Conservation (phyloP, 257 asterid species). For the Solanum pimpinellifolium region DNA sequence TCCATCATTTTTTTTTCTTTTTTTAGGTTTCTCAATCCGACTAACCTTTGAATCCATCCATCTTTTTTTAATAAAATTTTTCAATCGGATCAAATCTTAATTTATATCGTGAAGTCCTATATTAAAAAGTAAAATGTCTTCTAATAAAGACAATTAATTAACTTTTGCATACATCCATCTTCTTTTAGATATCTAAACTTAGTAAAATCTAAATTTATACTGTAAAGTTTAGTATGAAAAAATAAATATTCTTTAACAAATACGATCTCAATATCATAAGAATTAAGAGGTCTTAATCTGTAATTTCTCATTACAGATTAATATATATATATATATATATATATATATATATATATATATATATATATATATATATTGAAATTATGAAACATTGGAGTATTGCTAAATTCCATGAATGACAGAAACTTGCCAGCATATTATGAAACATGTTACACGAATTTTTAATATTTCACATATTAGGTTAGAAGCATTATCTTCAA, state of each 20-base stretch:
- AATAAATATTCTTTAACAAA: background rate
- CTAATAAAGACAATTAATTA: background rate
- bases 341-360: too few species aligned
- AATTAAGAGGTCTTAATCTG: background rate
- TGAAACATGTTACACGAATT: background rate
- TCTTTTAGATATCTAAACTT: background rate
- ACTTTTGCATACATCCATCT: background rate
- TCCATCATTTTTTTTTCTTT: background rate
- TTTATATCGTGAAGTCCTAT: background rate
- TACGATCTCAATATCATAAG: background rate
- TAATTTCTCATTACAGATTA: background rate
- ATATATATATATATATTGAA: too few species aligned
- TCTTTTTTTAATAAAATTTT: background rate
- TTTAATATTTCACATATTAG: too few species aligned
- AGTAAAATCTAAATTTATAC: too few species aligned
- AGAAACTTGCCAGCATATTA: background rate
- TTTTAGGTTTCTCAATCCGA: background rate
- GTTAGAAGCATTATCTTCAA: too few species aligned
- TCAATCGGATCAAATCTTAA: background rate
- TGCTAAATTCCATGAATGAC: background rate
- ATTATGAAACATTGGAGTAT: background rate
- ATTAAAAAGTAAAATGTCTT: background rate
- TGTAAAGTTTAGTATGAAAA: too few species aligned
- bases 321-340: too few species aligned
- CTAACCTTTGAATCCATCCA: background rate